These are phyloP conservation scores for Furcasterigmium sp. DNA, from an alignment of 2,329 filamentous ascomycete species.

Conservation along the genomic window DNA sequence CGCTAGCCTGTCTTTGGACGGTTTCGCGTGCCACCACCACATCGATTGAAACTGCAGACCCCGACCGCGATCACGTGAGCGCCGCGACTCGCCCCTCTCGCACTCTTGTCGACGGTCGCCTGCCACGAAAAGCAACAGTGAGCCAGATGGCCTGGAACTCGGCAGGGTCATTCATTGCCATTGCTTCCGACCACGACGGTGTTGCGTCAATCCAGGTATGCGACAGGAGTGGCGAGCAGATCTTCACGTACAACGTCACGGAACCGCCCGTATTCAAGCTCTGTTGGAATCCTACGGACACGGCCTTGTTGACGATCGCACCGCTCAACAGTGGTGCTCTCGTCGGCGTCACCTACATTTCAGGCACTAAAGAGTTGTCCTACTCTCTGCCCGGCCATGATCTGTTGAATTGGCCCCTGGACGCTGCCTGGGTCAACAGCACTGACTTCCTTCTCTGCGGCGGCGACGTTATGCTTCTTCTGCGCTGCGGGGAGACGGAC, in stretches of 20 bases:
- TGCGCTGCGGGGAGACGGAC: slow-evolving; percentile 39
- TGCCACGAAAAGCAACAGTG: slow-evolving; percentile 45
- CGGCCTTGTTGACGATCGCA: slow-evolving; percentile 51
- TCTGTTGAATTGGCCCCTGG: slow-evolving; percentile 44
- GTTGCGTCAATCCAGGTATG: slow-evolving; percentile 52
- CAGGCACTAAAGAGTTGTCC: slow-evolving; percentile 33
- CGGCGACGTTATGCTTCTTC: slow-evolving; percentile 45
- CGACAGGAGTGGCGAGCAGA: slow-evolving; percentile 44
- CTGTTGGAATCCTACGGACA: slow-evolving; percentile 53
- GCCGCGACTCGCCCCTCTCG: slow-evolving; percentile 33
- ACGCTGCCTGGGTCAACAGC: slow-evolving; percentile 56
- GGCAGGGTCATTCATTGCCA: slow-evolving; percentile 49
- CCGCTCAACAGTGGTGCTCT: slow-evolving; percentile 48
- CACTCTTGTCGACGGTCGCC: slow-evolving; percentile 47
- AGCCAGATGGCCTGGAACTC: slow-evolving; percentile 58
- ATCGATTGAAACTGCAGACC: slow-evolving; percentile 5
- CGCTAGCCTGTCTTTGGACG: slow-evolving; percentile 65
- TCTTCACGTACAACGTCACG: slow-evolving; percentile 50
- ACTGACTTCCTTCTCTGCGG: slow-evolving; percentile 55
- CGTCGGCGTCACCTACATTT: slow-evolving; percentile 39
- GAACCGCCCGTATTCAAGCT: slow-evolving; percentile 59
- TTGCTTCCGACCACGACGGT: slow-evolving; percentile 51
- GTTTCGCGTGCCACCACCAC: slow-evolving; percentile 47
- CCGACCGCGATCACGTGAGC: slow-evolving; percentile 34
- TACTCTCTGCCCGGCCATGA: slow-evolving; percentile 45